Base-by-base conservation (phyloP, 164 flowering plant species). In the Saururus chinensis region DNA sequence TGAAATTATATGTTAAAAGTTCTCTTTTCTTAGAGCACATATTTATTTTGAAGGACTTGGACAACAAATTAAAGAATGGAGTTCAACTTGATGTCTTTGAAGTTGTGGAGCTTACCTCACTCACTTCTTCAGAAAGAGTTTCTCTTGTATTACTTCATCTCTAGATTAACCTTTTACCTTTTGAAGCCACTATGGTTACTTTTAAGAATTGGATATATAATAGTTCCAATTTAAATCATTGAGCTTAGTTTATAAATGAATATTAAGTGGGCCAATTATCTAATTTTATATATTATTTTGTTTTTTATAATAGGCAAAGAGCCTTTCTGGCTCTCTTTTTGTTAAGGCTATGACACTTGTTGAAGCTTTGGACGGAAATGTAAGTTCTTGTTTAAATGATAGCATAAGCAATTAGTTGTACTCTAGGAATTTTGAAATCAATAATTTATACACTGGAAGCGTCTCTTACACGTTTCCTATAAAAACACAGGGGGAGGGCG, bases 291-390 rank as follows among this genome's bases (percentile, higher is more conserved):
- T 30, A n/a, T 63, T 45, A 53, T 40, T 51, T 23, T 25, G 41
- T 59, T 40, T 48, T 45, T 66, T 69, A n/a, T 57, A 40, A 24
- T 66, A 93, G 98, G 92, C 91, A 40, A 89, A 93, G 79, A 74
- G 79, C 56, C 77, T 93, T 53, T 82, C 75, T 51, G 88, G 92
- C 24, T 58, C 88, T 52, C 82, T 88, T 60, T 81, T 95, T 64
- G 76, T 70, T 25, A 93, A 81, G 74, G 89, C 85, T 64, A 53
- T 81, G 65, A 73, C 77, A 56, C 69, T 82, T 21, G 79, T 82
- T 65, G 98, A 89, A 75, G 76, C 95, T 70, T 77, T 93, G 78
- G 98, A 93, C 65, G 98, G 90, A 66, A 93, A 89, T 92, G 98
- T 88, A 59, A 57, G 55, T 42, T 19, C 30, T 21, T 48, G 19